These are phyloP conservation scores for Angomonas deanei DNA, from an alignment of 208 protist genomes.

Conservation along the genomic window DNA sequence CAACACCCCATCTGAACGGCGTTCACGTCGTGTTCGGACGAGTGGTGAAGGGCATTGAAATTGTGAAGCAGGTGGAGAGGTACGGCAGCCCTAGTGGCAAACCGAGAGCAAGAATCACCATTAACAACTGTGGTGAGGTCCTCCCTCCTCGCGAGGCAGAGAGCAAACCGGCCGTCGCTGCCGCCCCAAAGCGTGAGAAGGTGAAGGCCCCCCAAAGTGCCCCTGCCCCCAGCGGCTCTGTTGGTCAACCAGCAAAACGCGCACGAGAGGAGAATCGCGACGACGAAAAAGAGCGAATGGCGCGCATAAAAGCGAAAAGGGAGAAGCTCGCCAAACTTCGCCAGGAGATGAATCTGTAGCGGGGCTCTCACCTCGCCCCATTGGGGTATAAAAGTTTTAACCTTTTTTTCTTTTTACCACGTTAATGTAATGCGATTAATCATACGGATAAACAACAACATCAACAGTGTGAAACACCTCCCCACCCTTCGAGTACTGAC, in stretches of 20 bases:
- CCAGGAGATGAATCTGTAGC: constrained; percentile 28
- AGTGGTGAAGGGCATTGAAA: constrained; percentile 81
- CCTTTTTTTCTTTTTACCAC: background rate
- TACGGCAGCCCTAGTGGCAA: constrained; percentile 68
- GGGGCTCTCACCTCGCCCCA: too few relatives aligned
- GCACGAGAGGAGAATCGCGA: constrained; percentile 21
- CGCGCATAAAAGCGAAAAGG: constrained; percentile 67
- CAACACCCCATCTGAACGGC: constrained; percentile 85
- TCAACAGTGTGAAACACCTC: too few relatives aligned
- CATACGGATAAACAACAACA: too few relatives aligned
- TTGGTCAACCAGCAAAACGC: constrained; percentile 14
- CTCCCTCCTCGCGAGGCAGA: constrained; percentile 8
- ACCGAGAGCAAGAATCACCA: constrained; percentile 49
- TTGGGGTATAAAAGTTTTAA: too few relatives aligned
- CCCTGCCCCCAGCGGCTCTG: background rate
- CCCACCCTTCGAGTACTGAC: too few relatives aligned
- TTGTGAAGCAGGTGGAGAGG: constrained; percentile 79
- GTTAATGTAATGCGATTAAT: too few relatives aligned
- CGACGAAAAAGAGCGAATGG: constrained; percentile 32
- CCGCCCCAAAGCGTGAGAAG: background rate
- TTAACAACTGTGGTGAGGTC: constrained; percentile 82
- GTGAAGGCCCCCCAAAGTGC: background rate
- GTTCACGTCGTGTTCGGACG: constrained; percentile 97
- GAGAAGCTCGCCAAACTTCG: constrained; percentile 47
- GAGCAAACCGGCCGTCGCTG: constrained; percentile 3